These are phyloP conservation scores for Sporothrix pseudoabietina DNA, from an alignment of 2,329 filamentous ascomycete genomes.

Conservation along the genomic window DNA sequence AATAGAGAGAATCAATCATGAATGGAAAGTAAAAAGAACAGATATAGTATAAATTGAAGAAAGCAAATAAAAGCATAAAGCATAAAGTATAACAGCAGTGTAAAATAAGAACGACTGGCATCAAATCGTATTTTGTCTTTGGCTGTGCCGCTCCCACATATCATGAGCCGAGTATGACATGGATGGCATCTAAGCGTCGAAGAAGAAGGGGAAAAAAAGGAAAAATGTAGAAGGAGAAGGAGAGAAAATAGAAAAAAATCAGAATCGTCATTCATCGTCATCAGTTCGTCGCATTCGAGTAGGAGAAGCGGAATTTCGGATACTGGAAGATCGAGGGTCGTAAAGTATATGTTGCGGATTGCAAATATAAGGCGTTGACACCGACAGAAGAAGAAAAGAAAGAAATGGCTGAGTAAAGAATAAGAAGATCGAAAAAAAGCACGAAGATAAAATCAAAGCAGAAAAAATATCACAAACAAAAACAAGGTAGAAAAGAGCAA, in stretches of 20 bases:
- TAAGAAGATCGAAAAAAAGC: not conserved
- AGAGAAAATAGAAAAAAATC: conserved; percentile 17
- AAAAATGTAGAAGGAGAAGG: not conserved
- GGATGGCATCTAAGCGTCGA: not conserved
- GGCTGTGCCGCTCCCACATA: conserved; percentile 12
- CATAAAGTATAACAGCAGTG: not conserved
- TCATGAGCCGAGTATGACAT: not conserved
- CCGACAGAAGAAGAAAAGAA: not conserved
- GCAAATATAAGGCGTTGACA: conserved; percentile 14
- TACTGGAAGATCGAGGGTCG: conserved; percentile 5
- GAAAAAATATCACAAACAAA: not conserved
- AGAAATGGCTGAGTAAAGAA: not conserved
- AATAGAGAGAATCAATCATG: not conserved
- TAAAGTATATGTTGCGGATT: conserved; percentile 21
- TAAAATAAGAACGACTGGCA: not conserved
- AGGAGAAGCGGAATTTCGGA: conserved; percentile 24
- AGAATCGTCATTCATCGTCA: conserved; percentile 29
- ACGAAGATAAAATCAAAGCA: not conserved
- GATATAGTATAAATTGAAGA: not conserved
- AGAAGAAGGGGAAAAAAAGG: not conserved
- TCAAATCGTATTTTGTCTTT: conserved; percentile 14
- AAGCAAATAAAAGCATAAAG: not conserved
- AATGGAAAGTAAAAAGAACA: not conserved
- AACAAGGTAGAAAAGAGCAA: conserved; percentile 7
- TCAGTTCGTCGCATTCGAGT: conserved; percentile 25